Percentiles rank a stretch among this genome's conserved stretches.
Evolutionary conservation across 805 yeast genomes (phyloP).

Genomic region (Alloascoidea africana): DNA sequence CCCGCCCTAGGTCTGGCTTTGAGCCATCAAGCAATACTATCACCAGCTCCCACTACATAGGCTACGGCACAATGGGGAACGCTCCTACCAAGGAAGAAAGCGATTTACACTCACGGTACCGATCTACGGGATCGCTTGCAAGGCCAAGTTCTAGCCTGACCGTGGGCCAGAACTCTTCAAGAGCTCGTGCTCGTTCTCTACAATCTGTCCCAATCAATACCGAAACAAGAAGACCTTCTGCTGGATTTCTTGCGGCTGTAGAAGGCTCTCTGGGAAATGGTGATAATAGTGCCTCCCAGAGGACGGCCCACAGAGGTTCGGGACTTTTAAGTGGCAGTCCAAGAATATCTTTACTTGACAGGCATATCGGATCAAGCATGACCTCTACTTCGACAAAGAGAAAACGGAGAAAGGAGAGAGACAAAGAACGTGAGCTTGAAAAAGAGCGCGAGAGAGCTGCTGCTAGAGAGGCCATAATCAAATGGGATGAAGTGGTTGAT

Average conservation of each 20-base stretch:
- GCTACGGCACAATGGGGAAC: slow-evolving; percentile 3
- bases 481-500: slow-evolving; percentile 61
- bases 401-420: slow-evolving; percentile 18
- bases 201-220: neutral
- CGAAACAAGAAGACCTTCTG: neutral
- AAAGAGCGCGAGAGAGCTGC: slow-evolving; percentile 30
- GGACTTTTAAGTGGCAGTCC: no score
- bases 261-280: neutral
- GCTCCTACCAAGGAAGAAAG: slow-evolving; percentile 3
- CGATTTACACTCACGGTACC: neutral
- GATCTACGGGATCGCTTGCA: no score
- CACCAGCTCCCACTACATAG: neutral
- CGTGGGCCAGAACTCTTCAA: neutral
- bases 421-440: slow-evolving; percentile 37
- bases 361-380: slow-evolving; percentile 3
- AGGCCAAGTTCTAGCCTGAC: no score
- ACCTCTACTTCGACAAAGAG: slow-evolving; percentile 4
- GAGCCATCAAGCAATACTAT: no score
- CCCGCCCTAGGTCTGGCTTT: no score
- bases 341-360: slow-evolving; percentile 8
- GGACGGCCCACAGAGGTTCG: no score
- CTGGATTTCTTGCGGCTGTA: neutral
- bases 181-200: neutral
- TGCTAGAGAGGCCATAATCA: slow-evolving; percentile 40
- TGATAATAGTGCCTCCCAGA: no score